Evolutionary conservation across 768 basidiomycete species (phyloP), one percentile per base, ranked within the genome.

Genomic region (Phanerochaete carnosa): DNA sequence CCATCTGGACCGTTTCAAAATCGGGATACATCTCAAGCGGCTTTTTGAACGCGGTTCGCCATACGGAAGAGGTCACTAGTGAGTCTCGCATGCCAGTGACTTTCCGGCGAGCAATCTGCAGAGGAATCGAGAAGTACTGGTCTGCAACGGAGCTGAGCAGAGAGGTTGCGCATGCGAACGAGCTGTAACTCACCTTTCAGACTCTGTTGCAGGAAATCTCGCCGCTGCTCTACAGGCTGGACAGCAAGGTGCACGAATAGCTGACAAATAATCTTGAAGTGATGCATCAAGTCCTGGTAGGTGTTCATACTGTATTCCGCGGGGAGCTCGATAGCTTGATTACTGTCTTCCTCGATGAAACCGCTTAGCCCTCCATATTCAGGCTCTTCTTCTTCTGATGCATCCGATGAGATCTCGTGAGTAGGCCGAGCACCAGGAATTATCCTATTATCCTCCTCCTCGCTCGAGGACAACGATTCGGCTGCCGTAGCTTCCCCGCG

Each of bases 181-280:
- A 16, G 22, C 47, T 47, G 15, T 6, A 19, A 3, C 73, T 58
- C 59, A 86, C 89, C 78, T 73, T 80, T 76, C 59, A 85, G 72
- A 55, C 77, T 78, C 23, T 75, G 64, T 62, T 81, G 70, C 82
- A 90, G 83, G 66, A 85, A 87, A 6, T 73, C 65, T 50, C 74
- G 76, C 22, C 91, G 78, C 49, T 85, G 77, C 2, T 70, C 72
- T 19, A 77, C 70, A 5, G 83, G 78, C 32, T 77, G 83, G 30
- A 92, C 85, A 37, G 89, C 89, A 45, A 95, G 75, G 65, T 94
- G 87, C 13, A 94, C 90, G 64, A 94, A 90, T 29, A 94, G 82
- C 68, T 96, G 94, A 65, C 92, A 94, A 46, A 94, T 80, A 39
- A 89, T 87, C 74, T 94, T 94, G 82, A 94, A 93, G 62, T 94